Evolutionary conservation across 1,139 yeast species (phyloP).

Genomic region (Taiozyma sp.): DNA sequence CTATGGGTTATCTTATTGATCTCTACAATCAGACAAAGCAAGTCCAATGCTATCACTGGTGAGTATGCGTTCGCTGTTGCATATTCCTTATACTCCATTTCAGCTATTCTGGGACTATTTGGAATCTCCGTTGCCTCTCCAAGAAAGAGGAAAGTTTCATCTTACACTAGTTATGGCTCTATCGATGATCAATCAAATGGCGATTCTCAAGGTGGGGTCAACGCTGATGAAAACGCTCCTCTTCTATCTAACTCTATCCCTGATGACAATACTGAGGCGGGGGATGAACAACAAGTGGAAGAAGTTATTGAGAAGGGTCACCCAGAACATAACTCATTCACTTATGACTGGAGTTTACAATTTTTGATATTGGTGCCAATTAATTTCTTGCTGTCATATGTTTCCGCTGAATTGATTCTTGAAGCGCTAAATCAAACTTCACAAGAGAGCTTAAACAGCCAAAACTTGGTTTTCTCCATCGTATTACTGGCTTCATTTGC

Average conservation of each 20-base stretch:
- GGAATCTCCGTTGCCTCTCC: constrained; percentile 19
- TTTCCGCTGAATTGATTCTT: constrained; percentile 43
- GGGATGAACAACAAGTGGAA: constrained; percentile 5
- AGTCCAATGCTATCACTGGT: constrained; percentile 54
- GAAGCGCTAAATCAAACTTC: constrained; percentile 65
- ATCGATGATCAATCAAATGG: constrained; percentile 18
- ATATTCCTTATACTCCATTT: constrained; percentile 45
- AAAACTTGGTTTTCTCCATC: constrained; percentile 41
- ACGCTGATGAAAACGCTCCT: constrained; percentile 23
- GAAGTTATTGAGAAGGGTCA: constrained; percentile 9
- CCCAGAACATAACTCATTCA: constrained; percentile 34
- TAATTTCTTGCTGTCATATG: constrained; percentile 44
- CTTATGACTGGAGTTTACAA: constrained; percentile 81
- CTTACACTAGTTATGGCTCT: constrained; percentile 19
- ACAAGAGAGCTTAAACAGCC: constrained; percentile 53
- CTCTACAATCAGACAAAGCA: constrained; percentile 39
- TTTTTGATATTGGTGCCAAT: constrained; percentile 63
- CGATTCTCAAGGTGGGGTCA: constrained; percentile 9
- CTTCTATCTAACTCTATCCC: constrained; percentile 18
- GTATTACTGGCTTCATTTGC: constrained; percentile 34
- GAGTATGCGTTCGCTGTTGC: constrained; percentile 48
- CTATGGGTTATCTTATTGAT: constrained; percentile 53
- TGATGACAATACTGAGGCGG: constrained; percentile 10
- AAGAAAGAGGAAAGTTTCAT: constrained; percentile 4
- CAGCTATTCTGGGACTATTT: constrained; percentile 49